Base-by-base conservation (phyloP, 139 green algal genomes). In the Penium margaritaceum region DNA sequence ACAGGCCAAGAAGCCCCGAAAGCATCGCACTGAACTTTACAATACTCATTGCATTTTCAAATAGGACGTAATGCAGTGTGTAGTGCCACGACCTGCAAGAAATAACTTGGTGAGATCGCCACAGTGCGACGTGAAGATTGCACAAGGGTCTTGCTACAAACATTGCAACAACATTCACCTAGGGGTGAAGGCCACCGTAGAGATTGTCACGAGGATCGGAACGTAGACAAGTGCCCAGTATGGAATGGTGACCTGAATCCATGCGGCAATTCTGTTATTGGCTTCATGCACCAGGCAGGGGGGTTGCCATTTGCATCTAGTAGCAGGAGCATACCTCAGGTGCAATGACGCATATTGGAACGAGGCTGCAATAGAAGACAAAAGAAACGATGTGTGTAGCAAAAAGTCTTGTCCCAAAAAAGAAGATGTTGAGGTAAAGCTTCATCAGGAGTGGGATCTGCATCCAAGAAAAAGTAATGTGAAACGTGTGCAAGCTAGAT, bases 21-120 rank as follows among this genome's bases (percentile, higher is more conserved):
- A 71, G 5, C 70, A 78, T 87, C n/a, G 89, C 89, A 63, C 83
- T 85, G 24, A 91, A 57, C 75, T 91, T 93, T 41, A 95, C 87
- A 39, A 90, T 87, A 63, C 80, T 84, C 88, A 95, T 95, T n/a
- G 87, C 87, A 79, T 95, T 95, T 78, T 95, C 89, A 74, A 91
- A 95, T n/a, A 93, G 81, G 17, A 95, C 88, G 72, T 89, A 91
- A 1, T 35, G 67, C 3, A 83, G 57, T 63, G 70, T 79, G 64
- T 71, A 65, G 15, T 44, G 30, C 51, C 69, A 73, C 14, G 63
- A 66, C 44, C 67, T 74, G 51, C 7, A 21, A 36, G 36, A 61
- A n/a, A 61, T n/a, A 63, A 63, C 21, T 19, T 17, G n/a, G n/a
- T n/a, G n/a, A 66, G 0, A 27, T 39, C 36, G 32, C 27, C 14